Evolutionary conservation across 2,329 filamentous ascomycete genomes (phyloP), one percentile per base, ranked within the genome.

Genomic region (Diaporthe citriasiana): DNA sequence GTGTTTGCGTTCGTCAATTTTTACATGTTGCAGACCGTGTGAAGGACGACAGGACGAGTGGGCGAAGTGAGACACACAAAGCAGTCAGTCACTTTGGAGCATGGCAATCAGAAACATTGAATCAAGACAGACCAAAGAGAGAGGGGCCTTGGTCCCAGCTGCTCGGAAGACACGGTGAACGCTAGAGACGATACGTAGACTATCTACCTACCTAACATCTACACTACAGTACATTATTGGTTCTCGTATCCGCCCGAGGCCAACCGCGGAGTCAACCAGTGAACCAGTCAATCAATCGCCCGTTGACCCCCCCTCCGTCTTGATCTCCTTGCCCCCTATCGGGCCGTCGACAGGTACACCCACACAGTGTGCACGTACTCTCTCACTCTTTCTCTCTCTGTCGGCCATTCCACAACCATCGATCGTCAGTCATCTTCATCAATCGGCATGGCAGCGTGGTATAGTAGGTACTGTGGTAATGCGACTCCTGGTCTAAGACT

Each of bases 231-330:
- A 47, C 45, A n/a, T 50, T 1, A 12, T 1, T 10, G 19, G 45
- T n/a, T 50, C 63, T 68, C 63, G 63, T 68, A 68, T 68, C 63
- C 63, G 42, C 25, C 25, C 59, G 38, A 60, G 33, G 22, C 19
- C 6, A 27, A 7, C 53, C 4, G 27, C 15, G 25, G 15, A 25
- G 3, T 25, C 47, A 25, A 51, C n/a, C 47, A 51, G 30, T 35
- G 30, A 56, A 56, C 42, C 38, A 59, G n/a, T n/a, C n/a, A n/a
- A 27, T 25, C 40, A 65, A 45, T 19, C 42, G 7, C 17, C 19
- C 40, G 19, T n/a, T 42, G 15, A 1, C 27, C 30, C 4, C 42
- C n/a, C 15, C 19, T n/a, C 19, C 63, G 15, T 27, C 33, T 27
- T 25, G 60, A 50, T 35, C 40, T 65, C 59, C 27, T 30, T 25